These are phyloP conservation scores for Metschnikowia kunwiensis DNA, from an alignment of 805 yeast genomes.

Conservation along the genomic window DNA sequence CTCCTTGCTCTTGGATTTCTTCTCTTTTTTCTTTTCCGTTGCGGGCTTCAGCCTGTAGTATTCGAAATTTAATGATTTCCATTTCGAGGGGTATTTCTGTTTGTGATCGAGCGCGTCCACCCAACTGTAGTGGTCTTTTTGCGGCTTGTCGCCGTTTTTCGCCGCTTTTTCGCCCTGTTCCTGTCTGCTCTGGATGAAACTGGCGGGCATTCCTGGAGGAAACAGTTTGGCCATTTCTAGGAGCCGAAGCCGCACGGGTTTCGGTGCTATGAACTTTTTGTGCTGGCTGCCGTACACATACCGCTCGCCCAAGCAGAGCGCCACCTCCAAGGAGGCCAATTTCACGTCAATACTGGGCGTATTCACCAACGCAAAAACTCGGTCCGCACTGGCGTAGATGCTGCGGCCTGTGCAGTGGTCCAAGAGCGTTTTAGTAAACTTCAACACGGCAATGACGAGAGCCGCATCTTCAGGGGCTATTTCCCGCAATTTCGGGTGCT, in stretches of 20 bases:
- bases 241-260: conserved; percentile 43
- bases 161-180: conserved; percentile 9
- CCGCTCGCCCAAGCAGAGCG: conserved; percentile 58
- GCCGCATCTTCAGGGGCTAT: conserved; percentile 47
- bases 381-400: conserved; percentile 63
- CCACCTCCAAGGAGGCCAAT: conserved; percentile 57
- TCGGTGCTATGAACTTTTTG: conserved; percentile 41
- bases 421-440: conserved; percentile 60
- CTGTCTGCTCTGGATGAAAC: conserved; percentile 31
- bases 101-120: conserved; percentile 44
- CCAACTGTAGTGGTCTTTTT: conserved; percentile 41
- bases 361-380: conserved; percentile 55
- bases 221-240: conserved; percentile 52
- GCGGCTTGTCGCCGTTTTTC: conserved; percentile 4
- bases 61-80: conserved; percentile 54
- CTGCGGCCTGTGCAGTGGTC: conserved; percentile 67
- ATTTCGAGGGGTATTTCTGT: conserved; percentile 49
- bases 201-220: conserved; percentile 46
- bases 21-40: conserved; percentile 4
- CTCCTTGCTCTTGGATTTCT: conserved; percentile 16
- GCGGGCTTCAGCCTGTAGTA: conserved; percentile 35
- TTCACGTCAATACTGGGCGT: conserved; percentile 60
- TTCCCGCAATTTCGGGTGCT: conserved; percentile 44
- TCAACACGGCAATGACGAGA: conserved; percentile 49
- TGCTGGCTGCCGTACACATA: conserved; percentile 43